Percentiles rank a stretch among this genome's conserved stretches.
Evolutionary conservation across 768 basidiomycete species (phyloP).

Genomic region (Mycena vulgaris): DNA sequence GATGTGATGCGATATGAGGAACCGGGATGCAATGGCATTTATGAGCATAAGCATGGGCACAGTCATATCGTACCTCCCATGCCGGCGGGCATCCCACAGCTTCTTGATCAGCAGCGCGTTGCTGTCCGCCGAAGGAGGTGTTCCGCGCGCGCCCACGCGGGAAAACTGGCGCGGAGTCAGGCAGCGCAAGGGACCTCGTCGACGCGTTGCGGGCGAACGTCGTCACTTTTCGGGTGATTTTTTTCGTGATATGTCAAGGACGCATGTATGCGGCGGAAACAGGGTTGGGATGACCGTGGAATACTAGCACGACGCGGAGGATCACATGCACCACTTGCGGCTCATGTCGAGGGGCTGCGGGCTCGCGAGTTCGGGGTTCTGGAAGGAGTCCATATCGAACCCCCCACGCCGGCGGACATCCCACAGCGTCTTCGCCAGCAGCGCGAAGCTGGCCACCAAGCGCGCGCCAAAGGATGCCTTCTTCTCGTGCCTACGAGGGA

Average conservation of each 20-base stretch:
- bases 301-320: not conserved
- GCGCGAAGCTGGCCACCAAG: not conserved
- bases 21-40: too few relatives aligned
- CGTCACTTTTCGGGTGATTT: too few relatives aligned
- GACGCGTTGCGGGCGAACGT: not conserved
- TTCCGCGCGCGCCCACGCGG: not conserved
- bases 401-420: not conserved
- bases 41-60: too few relatives aligned
- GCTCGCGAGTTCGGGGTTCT: slow-evolving; percentile 36
- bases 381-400: slow-evolving; percentile 23
- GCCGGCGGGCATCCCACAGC: not conserved
- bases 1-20: too few relatives aligned
- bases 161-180: not conserved
- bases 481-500: not conserved
- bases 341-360: slow-evolving; percentile 30
- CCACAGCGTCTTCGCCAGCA: not conserved
- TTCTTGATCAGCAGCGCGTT: not conserved
- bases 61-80: slow-evolving; percentile 5
- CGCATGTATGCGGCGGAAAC: too few relatives aligned
- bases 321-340: slow-evolving; percentile 28
- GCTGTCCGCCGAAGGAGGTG: not conserved
- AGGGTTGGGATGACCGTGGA: too few relatives aligned
- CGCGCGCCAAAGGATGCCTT: not conserved
- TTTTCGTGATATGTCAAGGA: too few relatives aligned
- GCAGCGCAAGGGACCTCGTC: not conserved